These are phyloP conservation scores for Mycena floridula DNA, from an alignment of 768 basidiomycete species.

Conservation along the genomic window DNA sequence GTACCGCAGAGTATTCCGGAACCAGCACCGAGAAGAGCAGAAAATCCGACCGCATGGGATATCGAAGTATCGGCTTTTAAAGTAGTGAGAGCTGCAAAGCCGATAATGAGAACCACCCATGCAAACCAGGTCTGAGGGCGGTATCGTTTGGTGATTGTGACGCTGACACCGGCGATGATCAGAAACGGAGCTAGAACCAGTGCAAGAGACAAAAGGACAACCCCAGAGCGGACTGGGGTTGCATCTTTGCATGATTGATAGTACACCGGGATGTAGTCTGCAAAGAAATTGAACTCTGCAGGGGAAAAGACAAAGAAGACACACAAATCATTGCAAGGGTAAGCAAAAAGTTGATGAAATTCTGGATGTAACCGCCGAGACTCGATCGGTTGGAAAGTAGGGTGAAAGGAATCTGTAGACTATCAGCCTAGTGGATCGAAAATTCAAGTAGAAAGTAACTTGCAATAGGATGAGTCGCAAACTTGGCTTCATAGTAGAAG, in stretches of 20 bases:
- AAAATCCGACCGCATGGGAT: slow-evolving; percentile 15
- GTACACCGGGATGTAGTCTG: slow-evolving; percentile 36
- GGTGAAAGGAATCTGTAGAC: no score
- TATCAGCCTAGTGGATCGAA: not conserved
- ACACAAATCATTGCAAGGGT: no score
- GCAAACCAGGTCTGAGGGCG: slow-evolving; percentile 24
- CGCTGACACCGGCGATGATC: slow-evolving; percentile 23
- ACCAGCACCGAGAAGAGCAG: slow-evolving; percentile 18
- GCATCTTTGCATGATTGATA: slow-evolving; percentile 34
- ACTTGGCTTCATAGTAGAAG: not conserved
- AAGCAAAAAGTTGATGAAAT: no score
- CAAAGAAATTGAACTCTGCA: no score
- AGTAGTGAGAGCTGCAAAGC: slow-evolving; percentile 27
- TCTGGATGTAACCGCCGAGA: not conserved
- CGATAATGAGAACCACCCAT: slow-evolving; percentile 25
- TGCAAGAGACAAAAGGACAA: slow-evolving; percentile 21
- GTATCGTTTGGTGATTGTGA: slow-evolving; percentile 24
- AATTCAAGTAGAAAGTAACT: not conserved
- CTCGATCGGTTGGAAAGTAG: not conserved
- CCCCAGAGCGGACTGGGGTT: slow-evolving; percentile 26
- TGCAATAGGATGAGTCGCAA: not conserved
- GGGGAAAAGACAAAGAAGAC: no score
- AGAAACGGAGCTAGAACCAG: slow-evolving; percentile 5
- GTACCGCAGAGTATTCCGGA: slow-evolving; percentile 18
- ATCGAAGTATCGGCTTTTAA: slow-evolving; percentile 18